Conservation (phyloP, 768 basidiomycete species). For the Kwoniella dendrophila region DNA sequence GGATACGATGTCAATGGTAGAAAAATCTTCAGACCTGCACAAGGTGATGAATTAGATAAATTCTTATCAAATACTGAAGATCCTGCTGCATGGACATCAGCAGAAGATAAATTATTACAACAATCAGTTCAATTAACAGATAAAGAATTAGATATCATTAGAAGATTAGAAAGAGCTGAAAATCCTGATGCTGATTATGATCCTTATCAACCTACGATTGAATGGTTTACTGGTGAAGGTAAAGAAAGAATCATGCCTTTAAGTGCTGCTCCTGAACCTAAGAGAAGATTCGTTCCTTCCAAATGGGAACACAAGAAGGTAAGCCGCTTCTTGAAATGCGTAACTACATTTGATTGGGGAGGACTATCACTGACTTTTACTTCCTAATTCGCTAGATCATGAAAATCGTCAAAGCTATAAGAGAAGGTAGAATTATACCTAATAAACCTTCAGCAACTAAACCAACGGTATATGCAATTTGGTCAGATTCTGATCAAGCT, state of each 20-base stretch:
- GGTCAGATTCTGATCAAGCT: slow-evolving; percentile 68
- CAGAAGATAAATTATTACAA: slow-evolving; percentile 84
- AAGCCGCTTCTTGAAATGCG: slow-evolving; percentile 17
- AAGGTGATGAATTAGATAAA: slow-evolving; percentile 95
- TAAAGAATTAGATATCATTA: slow-evolving; percentile 93
- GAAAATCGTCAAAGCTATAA: slow-evolving; percentile 98
- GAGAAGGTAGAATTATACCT: slow-evolving; percentile 89
- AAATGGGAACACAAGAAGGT: slow-evolving; percentile 99
- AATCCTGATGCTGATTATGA: slow-evolving; percentile 87
- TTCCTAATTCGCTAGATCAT: slow-evolving; percentile 68
- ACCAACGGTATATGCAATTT: slow-evolving; percentile 77
- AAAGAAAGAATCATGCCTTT: slow-evolving; percentile 94
- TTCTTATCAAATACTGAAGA: slow-evolving; percentile 93
- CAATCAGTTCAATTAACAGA: slow-evolving; percentile 80
- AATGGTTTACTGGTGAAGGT: slow-evolving; percentile 96
- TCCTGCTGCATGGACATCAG: slow-evolving; percentile 86
- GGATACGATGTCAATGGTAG: slow-evolving; percentile 96
- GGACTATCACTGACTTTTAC: slow-evolving; percentile 71
- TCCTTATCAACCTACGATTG: slow-evolving; percentile 88
- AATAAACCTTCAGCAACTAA: slow-evolving; percentile 76
- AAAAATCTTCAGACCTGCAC: slow-evolving; percentile 87
- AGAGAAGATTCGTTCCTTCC: slow-evolving; percentile 92
- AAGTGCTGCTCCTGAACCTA: slow-evolving; percentile 87
- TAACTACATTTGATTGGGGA: slow-evolving; percentile 64
- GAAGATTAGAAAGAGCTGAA: slow-evolving; percentile 83